Evolutionary conservation across 345 rosid species (phyloP).

Genomic region (Eucalyptus caleyi): DNA sequence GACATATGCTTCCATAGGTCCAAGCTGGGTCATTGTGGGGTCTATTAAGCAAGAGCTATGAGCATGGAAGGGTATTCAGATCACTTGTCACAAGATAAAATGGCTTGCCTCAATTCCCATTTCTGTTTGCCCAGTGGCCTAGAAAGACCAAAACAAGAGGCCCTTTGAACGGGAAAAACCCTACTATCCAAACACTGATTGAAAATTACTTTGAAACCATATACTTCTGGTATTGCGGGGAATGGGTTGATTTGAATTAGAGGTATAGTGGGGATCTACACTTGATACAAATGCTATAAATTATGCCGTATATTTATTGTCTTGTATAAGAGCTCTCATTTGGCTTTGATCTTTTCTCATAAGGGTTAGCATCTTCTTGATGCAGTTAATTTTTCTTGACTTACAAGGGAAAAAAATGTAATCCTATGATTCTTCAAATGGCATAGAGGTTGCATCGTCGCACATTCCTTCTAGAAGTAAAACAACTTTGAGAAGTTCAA

Average conservation of each 20-base stretch:
- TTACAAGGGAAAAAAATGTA: background rate
- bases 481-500: background rate
- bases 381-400: background rate
- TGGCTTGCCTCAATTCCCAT: background rate
- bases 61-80: background rate
- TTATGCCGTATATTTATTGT: background rate
- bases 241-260: background rate
- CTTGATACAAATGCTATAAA: background rate
- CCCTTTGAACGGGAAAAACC: background rate
- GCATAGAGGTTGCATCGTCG: background rate
- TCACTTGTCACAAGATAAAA: background rate
- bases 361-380: background rate
- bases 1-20: background rate
- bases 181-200: background rate
- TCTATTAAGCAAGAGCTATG: background rate
- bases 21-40: background rate
- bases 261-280: background rate
- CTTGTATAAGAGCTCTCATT: background rate
- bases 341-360: background rate
- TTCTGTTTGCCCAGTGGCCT: background rate
- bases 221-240: background rate
- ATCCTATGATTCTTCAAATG: background rate
- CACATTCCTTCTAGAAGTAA: background rate
- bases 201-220: background rate
- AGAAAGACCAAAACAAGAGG: background rate